Evolutionary conservation across 768 basidiomycete species (phyloP).

Genomic region (Tricholoma saponaceum): DNA sequence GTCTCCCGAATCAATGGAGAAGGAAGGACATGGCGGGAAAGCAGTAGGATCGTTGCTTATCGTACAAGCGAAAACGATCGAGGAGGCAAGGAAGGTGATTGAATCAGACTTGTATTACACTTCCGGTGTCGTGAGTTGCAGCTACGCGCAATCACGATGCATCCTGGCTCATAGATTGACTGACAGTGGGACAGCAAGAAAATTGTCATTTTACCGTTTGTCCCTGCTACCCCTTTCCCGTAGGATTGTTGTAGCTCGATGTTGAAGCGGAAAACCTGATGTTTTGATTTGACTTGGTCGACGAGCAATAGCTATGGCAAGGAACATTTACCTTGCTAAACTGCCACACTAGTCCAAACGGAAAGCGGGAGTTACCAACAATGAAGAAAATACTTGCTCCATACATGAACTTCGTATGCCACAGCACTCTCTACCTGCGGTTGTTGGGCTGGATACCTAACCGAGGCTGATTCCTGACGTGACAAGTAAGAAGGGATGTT

Average conservation of each 20-base stretch:
- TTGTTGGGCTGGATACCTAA: too few relatives aligned
- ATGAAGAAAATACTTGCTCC: too few relatives aligned
- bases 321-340: too few relatives aligned
- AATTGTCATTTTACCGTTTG: slow-evolving; percentile 45
- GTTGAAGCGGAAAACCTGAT: neutral
- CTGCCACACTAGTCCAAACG: too few relatives aligned
- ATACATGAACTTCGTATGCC: too few relatives aligned
- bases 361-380: too few relatives aligned
- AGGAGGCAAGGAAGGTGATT: slow-evolving; percentile 29
- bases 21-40: slow-evolving; percentile 30
- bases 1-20: slow-evolving; percentile 38
- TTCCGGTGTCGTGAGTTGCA: slow-evolving; percentile 32
- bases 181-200: slow-evolving; percentile 59
- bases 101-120: slow-evolving; percentile 36
- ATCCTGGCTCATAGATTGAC: neutral
- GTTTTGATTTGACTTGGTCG: neutral
- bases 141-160: neutral
- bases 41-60: slow-evolving; percentile 51
- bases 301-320: neutral
- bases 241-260: slow-evolving; percentile 1
- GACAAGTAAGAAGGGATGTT: too few relatives aligned
- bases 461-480: too few relatives aligned
- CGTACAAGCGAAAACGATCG: slow-evolving; percentile 47
- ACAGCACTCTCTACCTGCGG: too few relatives aligned
- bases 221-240: slow-evolving; percentile 30